Percentiles rank a stretch among this genome's conserved stretches.
Evolutionary conservation across 257 asterid species (phyloP).

Genomic region (Thymus mandschuricus): DNA sequence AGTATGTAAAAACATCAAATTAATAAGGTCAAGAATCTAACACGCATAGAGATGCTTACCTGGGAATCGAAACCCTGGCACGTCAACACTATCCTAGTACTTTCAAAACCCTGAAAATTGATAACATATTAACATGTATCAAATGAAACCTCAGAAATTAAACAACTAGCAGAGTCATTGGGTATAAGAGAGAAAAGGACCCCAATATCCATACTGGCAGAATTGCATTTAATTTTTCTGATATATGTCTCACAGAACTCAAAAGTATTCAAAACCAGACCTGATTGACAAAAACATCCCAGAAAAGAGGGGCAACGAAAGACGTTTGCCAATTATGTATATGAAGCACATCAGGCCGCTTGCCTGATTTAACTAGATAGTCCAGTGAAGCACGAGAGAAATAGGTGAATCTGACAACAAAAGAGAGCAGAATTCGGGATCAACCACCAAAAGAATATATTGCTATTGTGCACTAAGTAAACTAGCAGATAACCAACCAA

Average conservation of each 20-base stretch:
- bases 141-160: conserved; percentile 21
- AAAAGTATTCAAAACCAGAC: conserved; percentile 39
- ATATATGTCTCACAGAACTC: neutral
- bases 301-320: conserved; percentile 80
- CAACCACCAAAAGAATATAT: conserved; percentile 8
- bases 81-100: conserved; percentile 67
- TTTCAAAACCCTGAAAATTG: conserved; percentile 70
- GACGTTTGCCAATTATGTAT: conserved; percentile 91
- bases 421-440: conserved; percentile 25
- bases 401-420: conserved; percentile 72
- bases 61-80: conserved; percentile 80
- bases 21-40: neutral
- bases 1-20: conserved; percentile 17
- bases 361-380: conserved; percentile 76
- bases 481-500: neutral
- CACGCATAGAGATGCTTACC: conserved; percentile 41
- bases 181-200: conserved; percentile 6
- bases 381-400: conserved; percentile 92
- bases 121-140: conserved; percentile 15
- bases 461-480: conserved; percentile 19
- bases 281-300: conserved; percentile 87
- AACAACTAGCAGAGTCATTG: conserved; percentile 23
- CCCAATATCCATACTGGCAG: neutral
- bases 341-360: conserved; percentile 82
- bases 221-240: neutral